Base-by-base conservation (phyloP, 345 rosid species). In the Eucalyptus pumila region DNA sequence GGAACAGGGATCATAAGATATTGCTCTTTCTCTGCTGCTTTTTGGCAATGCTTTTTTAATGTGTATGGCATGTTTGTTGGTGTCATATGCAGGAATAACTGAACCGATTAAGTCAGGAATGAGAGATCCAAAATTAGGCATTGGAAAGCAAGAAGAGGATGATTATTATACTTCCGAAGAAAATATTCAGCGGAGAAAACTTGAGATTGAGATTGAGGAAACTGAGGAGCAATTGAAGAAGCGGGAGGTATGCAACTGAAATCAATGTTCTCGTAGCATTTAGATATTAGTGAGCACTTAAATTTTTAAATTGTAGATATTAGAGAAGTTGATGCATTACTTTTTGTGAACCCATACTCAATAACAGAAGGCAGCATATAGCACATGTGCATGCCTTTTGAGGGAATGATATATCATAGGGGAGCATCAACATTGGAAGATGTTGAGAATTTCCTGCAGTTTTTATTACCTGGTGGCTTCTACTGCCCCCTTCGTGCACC, bases 401-500 rank as follows among this genome's bases (percentile, higher is more conserved):
- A 87, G 94, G 92, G 94, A 94, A 91, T 94, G 96, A 93, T 94
- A 91, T 92, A 94, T 95, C 93, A 89, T 97, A 93, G 93, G 94
- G 94, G 96, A 94, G 93, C 94, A 95, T 93, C 94, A 93, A 96
- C 94, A 92, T 95, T 94, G 94, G 95, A 94, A 96, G 95, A 93
- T 94, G 94, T 94, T 92, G 96, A 94, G 95, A 93, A 92, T 96
- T 95, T 94, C 95, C 94, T 95, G 95, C 98, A 95, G 99, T 96
- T 94, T 97, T 96, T 97, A 97, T 96, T 96, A 95, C 97, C 97
- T 96, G 99, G 98, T 94, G 97, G 98, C 95, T 95, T 94, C 97
- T 97, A 96, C 98, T 98, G 96, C 99, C 98, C 91, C 97, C 99
- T 97, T 96, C 98, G 95, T 97, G 94, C 98, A 97, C 96, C 93